Percentiles rank a stretch among this genome's conserved stretches.
Conservation (phyloP, 306 rosid species). For the Prunus davidiana region DNA sequence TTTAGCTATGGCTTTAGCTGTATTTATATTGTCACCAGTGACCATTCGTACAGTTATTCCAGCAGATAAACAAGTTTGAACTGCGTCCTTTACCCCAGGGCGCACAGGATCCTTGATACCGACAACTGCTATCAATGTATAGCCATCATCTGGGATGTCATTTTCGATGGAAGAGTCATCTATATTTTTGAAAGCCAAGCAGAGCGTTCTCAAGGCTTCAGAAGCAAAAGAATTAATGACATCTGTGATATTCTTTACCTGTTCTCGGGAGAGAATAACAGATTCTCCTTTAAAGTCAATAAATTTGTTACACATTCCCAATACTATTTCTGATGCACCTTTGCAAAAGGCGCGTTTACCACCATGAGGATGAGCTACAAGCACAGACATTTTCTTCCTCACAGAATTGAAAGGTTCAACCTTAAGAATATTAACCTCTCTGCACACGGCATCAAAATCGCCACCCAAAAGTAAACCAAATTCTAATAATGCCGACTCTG, state of each 20-base stretch:
- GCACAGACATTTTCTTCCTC: slow-evolving; percentile 91
- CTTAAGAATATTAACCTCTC: slow-evolving; percentile 53
- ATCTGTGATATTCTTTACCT: slow-evolving; percentile 32
- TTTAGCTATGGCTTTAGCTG: too few relatives aligned
- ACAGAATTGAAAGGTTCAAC: slow-evolving; percentile 90
- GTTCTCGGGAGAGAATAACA: slow-evolving; percentile 55
- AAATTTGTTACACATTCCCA: slow-evolving; percentile 33
- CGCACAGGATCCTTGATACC: too few relatives aligned
- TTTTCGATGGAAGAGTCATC: slow-evolving; percentile 26
- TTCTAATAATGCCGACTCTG: slow-evolving; percentile 86
- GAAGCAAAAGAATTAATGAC: slow-evolving; percentile 74
- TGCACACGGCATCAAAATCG: slow-evolving; percentile 49
- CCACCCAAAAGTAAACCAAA: slow-evolving; percentile 78
- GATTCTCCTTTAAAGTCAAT: too few relatives aligned
- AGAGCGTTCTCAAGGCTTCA: slow-evolving; percentile 90
- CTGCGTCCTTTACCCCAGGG: too few relatives aligned
- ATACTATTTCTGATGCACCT: slow-evolving; percentile 93
- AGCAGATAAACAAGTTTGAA: too few relatives aligned
- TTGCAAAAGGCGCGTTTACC: slow-evolving; percentile 73
- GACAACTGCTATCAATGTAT: neutral
- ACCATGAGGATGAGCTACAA: slow-evolving; percentile 64
- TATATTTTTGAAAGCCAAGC: slow-evolving; percentile 74
- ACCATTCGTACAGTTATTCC: too few relatives aligned
- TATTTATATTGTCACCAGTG: too few relatives aligned
- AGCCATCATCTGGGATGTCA: slow-evolving; percentile 60